Evolutionary conservation across 306 rosid genomes (phyloP), one percentile per base, ranked within the genome.

Genomic region (Hippophae rhamnoides): DNA sequence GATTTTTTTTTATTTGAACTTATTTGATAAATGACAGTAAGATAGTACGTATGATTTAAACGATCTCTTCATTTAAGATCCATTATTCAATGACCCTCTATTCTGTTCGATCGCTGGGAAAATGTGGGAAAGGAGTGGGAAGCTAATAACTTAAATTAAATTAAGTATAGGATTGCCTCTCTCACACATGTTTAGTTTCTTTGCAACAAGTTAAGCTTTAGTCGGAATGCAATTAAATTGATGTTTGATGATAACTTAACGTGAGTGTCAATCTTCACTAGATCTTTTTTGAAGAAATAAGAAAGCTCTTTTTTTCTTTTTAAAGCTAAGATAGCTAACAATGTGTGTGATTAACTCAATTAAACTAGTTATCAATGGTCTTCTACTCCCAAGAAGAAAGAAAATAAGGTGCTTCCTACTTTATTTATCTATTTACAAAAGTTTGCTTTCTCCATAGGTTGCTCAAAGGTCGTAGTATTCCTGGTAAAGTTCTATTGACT

Each of bases 381-480:
- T 31, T 31, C 5, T 2, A 31, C 38, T 31, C 38, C 38, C 38
- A 31, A 9, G 31, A 57, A 9, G 14, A 25, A 23, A 46, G 26
- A 56, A 26, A 56, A 48, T 26, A 23, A 38, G n/a, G 23, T 6
- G 27, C 6, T 55, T 58, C 23, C 48, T 2, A 12, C 48, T 45
- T 9, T 47, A 47, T 3, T 66, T 58, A 6, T 62, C 13, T 51
- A 25, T 13, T 45, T 51, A 25, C 61, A 8, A 10, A 2, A 41
- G 43, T 57, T 31, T 47, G 54, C n/a, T 10, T 60, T 71, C 65
- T 61, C 65, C 65, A 31, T 73, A 90, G 97, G 81, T 78, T 90
- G 67, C 94, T 87, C 68, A 90, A 87, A 74, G 97, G 97, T 62
- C 96, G 96, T 48, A 79, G 83, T 62, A 87, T 90, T 61, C 97